These are phyloP conservation scores for Alternaria angustiovoidea DNA, from an alignment of 2,329 filamentous ascomycete genomes.

Conservation along the genomic window DNA sequence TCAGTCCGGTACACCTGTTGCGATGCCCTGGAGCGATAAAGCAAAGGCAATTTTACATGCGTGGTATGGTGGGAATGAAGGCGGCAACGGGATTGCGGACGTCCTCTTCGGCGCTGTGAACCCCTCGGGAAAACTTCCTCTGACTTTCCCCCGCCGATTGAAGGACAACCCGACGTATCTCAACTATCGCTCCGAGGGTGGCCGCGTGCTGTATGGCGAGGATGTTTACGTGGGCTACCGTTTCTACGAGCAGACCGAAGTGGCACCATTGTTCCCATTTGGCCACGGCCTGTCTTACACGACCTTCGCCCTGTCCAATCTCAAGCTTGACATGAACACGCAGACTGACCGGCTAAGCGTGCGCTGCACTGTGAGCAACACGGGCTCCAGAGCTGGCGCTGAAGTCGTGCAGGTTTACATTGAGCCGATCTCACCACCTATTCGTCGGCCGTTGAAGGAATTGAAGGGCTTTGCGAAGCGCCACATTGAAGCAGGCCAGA, in stretches of 20 bases:
- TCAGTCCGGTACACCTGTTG: conserved; percentile 80
- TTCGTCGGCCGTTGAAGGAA: not conserved
- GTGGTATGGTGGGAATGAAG: conserved; percentile 83
- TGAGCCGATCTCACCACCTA: conserved; percentile 10
- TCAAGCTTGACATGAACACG: conserved; percentile 52
- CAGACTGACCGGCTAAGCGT: conserved; percentile 39
- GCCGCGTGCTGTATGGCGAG: not conserved
- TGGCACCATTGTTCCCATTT: conserved; percentile 75
- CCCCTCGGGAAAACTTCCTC: conserved; percentile 77
- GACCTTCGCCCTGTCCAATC: conserved; percentile 55
- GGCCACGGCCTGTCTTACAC: conserved; percentile 85
- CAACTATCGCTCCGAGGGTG: conserved; percentile 61
- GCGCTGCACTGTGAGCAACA: conserved; percentile 66
- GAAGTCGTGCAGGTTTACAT: conserved; percentile 65
- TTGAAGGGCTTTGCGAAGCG: not conserved
- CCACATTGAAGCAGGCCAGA: not conserved
- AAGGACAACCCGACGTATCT: conserved; percentile 77
- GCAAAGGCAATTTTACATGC: conserved; percentile 80
- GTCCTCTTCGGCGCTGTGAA: conserved; percentile 79
- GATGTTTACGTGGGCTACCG: not conserved
- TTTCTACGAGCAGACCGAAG: conserved; percentile 32
- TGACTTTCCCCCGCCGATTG: conserved; percentile 61
- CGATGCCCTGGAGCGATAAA: conserved; percentile 76
- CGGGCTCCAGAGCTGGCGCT: conserved; percentile 60
- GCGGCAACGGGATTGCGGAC: conserved; percentile 78